These are phyloP conservation scores for Stemphylium beticola DNA, from an alignment of 2,329 filamentous ascomycete genomes.

Conservation along the genomic window DNA sequence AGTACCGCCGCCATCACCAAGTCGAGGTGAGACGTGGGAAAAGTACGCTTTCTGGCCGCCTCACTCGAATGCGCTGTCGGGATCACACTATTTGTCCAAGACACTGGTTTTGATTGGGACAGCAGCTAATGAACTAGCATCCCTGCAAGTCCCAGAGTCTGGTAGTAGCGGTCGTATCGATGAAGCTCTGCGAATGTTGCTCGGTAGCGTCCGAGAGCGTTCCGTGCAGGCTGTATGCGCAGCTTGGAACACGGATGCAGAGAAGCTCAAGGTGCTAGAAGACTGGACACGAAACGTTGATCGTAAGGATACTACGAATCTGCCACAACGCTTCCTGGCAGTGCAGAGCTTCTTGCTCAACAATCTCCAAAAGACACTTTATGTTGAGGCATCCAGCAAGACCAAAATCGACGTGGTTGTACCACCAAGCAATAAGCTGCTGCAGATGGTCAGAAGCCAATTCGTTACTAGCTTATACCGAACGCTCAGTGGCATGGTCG, in stretches of 20 bases:
- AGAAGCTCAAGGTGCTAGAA: constrained; percentile 89
- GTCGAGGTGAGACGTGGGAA: constrained; percentile 87
- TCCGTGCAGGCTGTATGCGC: constrained; percentile 84
- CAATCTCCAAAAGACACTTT: constrained; percentile 94
- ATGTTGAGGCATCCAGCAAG: constrained; percentile 84
- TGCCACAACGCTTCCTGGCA: constrained; percentile 83
- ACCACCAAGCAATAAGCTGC: constrained; percentile 82
- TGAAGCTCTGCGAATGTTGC: constrained; percentile 76
- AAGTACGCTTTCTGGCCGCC: constrained; percentile 95
- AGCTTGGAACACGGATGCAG: constrained; percentile 91
- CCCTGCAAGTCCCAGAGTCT: constrained; percentile 70
- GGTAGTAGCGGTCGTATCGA: constrained; percentile 56
- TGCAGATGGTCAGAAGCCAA: constrained; percentile 88
- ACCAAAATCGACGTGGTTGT: constrained; percentile 80
- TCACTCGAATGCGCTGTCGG: constrained; percentile 87
- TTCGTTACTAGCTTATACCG: constrained; percentile 96
- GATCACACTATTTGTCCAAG: constrained; percentile 86
- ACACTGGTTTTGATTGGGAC: constrained; percentile 84
- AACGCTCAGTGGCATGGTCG: constrained; percentile 91
- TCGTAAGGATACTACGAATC: constrained; percentile 83
- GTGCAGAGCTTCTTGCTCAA: constrained; percentile 83
- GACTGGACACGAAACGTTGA: constrained; percentile 89
- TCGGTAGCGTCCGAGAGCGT: constrained; percentile 80
- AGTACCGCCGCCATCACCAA: constrained; percentile 74
- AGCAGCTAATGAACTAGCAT: constrained; percentile 83